Percentiles rank a stretch among this genome's conserved stretches.
Conservation (phyloP, 2,329 filamentous ascomycete genomes). For the Penicillium sp. region DNA sequence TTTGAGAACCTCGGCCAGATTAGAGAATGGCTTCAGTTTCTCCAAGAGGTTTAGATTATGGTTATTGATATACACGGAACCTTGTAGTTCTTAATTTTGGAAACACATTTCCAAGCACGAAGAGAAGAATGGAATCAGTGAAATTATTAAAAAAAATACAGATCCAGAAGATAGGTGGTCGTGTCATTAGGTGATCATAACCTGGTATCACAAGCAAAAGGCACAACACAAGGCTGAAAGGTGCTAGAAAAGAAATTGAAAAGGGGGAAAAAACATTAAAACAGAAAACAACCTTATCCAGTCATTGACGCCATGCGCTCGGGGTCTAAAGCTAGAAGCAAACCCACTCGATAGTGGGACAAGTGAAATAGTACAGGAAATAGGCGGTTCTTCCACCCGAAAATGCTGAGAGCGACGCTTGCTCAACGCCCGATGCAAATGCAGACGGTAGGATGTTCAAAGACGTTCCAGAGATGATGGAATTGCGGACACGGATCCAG, state of each 20-base stretch:
- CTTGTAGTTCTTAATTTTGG: background rate
- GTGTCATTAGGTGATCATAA: slow-evolving; percentile 29
- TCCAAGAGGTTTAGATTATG: background rate
- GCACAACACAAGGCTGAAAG: slow-evolving; percentile 10
- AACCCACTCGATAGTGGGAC: slow-evolving; percentile 6
- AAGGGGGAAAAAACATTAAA: background rate
- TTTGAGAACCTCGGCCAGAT: background rate
- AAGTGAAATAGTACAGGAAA: slow-evolving; percentile 11
- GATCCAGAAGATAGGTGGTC: slow-evolving; percentile 26
- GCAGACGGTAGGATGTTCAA: slow-evolving; percentile 1
- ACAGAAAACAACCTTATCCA: slow-evolving; percentile 16
- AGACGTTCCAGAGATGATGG: background rate
- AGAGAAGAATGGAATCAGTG: slow-evolving; percentile 1
- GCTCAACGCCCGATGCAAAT: slow-evolving; percentile 14
- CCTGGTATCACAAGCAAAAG: slow-evolving; percentile 31
- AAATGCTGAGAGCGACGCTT: slow-evolving; percentile 12
- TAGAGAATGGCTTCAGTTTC: background rate
- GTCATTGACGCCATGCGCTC: slow-evolving; percentile 28
- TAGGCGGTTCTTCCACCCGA: slow-evolving; percentile 1
- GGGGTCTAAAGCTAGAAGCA: slow-evolving; percentile 21
- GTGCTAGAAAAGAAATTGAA: background rate
- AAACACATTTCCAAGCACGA: background rate
- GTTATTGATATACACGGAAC: background rate
- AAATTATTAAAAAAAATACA: slow-evolving; percentile 31
- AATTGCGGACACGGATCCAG: slow-evolving; percentile 1